Evolutionary conservation across 305 asterid species (phyloP).

Genomic region (Plantago rigida): DNA sequence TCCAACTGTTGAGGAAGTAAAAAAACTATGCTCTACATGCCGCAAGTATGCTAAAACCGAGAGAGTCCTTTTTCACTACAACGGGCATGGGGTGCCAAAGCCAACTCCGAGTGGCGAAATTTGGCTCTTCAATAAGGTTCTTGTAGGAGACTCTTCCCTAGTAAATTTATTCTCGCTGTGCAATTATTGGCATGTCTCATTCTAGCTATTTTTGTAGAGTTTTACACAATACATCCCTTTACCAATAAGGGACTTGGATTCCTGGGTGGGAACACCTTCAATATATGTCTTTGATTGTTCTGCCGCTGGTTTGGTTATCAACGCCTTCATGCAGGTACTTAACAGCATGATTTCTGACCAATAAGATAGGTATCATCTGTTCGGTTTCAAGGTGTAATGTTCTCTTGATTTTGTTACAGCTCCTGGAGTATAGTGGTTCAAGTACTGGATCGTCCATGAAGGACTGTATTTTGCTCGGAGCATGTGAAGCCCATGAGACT

Average conservation of each 20-base stretch:
- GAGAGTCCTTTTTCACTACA: constrained; percentile 92
- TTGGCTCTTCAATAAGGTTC: constrained; percentile 93
- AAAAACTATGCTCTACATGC: constrained; percentile 83
- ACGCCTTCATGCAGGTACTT: constrained; percentile 72
- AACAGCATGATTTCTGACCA: constrained; percentile 1
- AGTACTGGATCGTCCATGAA: constrained; percentile 53
- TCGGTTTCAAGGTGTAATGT: constrained; percentile 19
- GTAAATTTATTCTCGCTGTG: constrained; percentile 2
- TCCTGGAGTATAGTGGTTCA: constrained; percentile 63
- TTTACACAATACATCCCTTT: constrained; percentile 93
- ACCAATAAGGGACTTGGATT: constrained; percentile 79
- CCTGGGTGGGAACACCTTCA: constrained; percentile 95
- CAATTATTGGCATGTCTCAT: constrained; percentile 29
- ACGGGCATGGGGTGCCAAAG: constrained; percentile 99
- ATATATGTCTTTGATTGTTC: constrained; percentile 98
- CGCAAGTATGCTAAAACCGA: constrained; percentile 92
- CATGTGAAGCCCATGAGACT: constrained; percentile 94
- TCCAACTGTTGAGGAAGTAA: constrained; percentile 91
- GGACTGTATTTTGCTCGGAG: constrained; percentile 94
- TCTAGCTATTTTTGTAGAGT: constrained; percentile 44
- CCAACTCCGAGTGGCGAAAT: constrained; percentile 97
- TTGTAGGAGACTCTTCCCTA: not conserved
- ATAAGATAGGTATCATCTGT: constrained; percentile 7
- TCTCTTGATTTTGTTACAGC: constrained; percentile 41
- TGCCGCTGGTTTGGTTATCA: constrained; percentile 92